Conservation (phyloP, 768 basidiomycete genomes). For the Lactarius hengduanensis region DNA sequence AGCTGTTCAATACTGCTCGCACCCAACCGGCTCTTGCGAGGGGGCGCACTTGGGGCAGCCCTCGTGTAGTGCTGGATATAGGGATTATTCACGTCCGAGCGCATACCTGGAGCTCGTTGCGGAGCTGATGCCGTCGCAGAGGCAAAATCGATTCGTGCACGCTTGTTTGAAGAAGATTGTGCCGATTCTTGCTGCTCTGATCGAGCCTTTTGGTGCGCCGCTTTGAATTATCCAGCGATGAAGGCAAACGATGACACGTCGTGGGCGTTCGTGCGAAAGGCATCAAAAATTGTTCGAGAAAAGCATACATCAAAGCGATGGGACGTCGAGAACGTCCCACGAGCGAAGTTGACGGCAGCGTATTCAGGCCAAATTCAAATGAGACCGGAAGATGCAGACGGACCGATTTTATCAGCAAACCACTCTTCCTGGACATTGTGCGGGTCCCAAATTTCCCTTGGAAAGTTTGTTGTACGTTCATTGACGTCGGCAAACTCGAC, state of each 20-base stretch:
- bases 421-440: slow-evolving; percentile 61
- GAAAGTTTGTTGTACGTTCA: slow-evolving; percentile 84
- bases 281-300: background rate
- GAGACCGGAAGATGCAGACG: slow-evolving; percentile 33
- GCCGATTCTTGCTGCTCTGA: slow-evolving; percentile 42
- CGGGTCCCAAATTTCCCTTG: slow-evolving; percentile 71
- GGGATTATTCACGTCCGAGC: slow-evolving; percentile 19
- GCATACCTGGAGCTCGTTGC: slow-evolving; percentile 6
- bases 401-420: slow-evolving; percentile 79
- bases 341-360: background rate
- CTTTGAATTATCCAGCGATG: slow-evolving; percentile 29
- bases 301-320: background rate
- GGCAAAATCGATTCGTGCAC: slow-evolving; percentile 46
- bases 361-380: background rate
- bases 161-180: slow-evolving; percentile 36
- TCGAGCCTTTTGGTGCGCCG: slow-evolving; percentile 43
- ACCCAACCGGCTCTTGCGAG: slow-evolving; percentile 24
- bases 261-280: background rate
- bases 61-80: slow-evolving; percentile 22
- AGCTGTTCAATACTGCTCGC: slow-evolving; percentile 14
- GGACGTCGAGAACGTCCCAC: slow-evolving; percentile 1
- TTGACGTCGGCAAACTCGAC: slow-evolving; percentile 94
- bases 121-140: slow-evolving; percentile 28
- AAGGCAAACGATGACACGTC: slow-evolving; percentile 4
- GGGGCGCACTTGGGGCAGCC: slow-evolving; percentile 9